Evolutionary conservation across 2,329 filamentous ascomycete species (phyloP).

Genomic region (Xylariaceae sp.): DNA sequence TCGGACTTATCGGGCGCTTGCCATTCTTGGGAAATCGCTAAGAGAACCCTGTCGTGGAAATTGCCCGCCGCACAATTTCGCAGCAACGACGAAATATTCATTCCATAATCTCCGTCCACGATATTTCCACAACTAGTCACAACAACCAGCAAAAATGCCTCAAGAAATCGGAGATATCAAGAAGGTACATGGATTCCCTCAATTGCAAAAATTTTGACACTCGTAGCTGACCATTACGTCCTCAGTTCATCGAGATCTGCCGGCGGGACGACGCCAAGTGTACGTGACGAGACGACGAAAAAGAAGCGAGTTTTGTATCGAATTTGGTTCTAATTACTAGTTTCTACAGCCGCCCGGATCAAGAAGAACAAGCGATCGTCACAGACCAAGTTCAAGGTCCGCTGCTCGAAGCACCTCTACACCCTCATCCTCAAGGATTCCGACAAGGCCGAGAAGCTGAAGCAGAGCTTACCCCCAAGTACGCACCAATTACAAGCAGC

Average conservation of each 20-base stretch:
- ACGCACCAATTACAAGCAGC: slow-evolving; percentile 47
- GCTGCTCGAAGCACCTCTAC: slow-evolving; percentile 95
- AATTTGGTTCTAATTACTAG: slow-evolving; percentile 35
- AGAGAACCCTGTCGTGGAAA: slow-evolving; percentile 23
- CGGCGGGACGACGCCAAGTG: slow-evolving; percentile 99
- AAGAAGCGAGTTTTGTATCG: slow-evolving; percentile 4
- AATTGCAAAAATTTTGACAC: neutral
- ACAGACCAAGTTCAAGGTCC: slow-evolving; percentile 99
- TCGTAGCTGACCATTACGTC: slow-evolving; percentile 35
- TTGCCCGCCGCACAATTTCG: slow-evolving; percentile 39
- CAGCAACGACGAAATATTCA: slow-evolving; percentile 25
- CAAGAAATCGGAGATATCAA: slow-evolving; percentile 98
- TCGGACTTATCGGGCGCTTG: slow-evolving; percentile 13
- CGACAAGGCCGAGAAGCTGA: slow-evolving; percentile 99
- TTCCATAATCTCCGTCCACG: slow-evolving; percentile 16
- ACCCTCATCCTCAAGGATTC: slow-evolving; percentile 97
- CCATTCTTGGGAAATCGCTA: slow-evolving; percentile 24
- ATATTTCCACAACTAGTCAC: slow-evolving; percentile 30
- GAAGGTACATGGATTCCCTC: slow-evolving; percentile 53
- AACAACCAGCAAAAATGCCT: slow-evolving; percentile 82
- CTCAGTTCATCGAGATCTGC: slow-evolving; percentile 99
- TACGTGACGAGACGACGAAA: slow-evolving; percentile 58
- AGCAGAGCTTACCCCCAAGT: slow-evolving; percentile 98
- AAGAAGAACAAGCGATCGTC: slow-evolving; percentile 92
- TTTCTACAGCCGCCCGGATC: slow-evolving; percentile 74